These are phyloP conservation scores for Maudiozyma bulderi DNA, from an alignment of 805 yeast species.

Conservation along the genomic window DNA sequence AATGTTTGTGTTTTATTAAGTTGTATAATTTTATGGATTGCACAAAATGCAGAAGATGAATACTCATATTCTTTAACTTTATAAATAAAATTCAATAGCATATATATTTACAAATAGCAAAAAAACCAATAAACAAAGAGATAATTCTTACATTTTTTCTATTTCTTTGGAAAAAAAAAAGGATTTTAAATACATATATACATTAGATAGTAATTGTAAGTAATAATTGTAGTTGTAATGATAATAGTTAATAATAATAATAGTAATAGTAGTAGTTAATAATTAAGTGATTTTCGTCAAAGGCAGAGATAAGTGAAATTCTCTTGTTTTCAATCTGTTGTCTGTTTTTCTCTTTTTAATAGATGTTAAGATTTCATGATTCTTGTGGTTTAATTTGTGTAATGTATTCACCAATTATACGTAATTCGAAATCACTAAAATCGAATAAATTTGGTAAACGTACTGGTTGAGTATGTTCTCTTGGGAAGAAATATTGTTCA, in stretches of 20 bases:
- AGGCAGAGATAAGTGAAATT: no score
- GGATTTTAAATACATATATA: background rate
- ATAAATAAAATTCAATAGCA: conserved; percentile 22
- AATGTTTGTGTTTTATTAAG: conserved; percentile 77
- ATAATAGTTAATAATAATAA: background rate
- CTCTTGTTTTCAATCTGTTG: no score
- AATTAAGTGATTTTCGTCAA: no score
- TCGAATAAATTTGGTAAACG: conserved; percentile 47
- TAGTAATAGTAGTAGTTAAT: no score
- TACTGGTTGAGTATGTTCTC: conserved; percentile 39
- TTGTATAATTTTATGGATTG: conserved; percentile 83
- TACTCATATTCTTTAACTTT: conserved; percentile 84
- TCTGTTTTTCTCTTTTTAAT: no score
- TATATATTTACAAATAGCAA: background rate
- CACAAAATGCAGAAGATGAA: conserved; percentile 93
- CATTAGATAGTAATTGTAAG: background rate
- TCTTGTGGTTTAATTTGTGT: conserved; percentile 13
- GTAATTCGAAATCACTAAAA: conserved; percentile 60
- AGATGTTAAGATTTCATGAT: no score
- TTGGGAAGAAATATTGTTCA: conserved; percentile 42
- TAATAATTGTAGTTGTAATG: background rate
- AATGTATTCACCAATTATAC: conserved; percentile 28
- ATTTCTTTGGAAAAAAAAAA: no score
- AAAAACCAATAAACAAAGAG: background rate
- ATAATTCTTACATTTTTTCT: background rate